These are phyloP conservation scores for Penstemon eatonii DNA, from an alignment of 257 asterid genomes.

Conservation along the genomic window DNA sequence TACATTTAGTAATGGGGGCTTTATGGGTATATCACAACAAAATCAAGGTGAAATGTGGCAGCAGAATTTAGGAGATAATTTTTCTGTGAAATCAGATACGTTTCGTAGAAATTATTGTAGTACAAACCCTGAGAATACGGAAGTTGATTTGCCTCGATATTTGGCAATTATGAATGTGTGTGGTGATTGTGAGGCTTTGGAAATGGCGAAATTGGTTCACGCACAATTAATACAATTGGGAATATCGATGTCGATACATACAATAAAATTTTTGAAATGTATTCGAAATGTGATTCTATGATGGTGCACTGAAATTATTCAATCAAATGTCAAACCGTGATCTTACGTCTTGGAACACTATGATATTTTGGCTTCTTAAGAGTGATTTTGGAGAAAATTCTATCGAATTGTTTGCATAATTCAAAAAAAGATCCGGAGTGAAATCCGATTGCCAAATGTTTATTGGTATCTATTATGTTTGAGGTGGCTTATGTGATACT, in stretches of 20 bases:
- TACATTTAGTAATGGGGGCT: too few relatives aligned
- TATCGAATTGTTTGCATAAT: constrained; percentile 61
- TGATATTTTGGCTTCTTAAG: constrained; percentile 71
- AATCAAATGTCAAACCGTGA: constrained; percentile 57
- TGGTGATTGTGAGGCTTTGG: constrained; percentile 59
- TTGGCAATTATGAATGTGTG: constrained; percentile 56
- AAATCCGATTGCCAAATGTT: constrained; percentile 73
- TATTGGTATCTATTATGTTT: constrained; percentile 57
- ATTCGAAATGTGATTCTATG: constrained; percentile 67
- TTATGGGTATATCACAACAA: too few relatives aligned
- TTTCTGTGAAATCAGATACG: too few relatives aligned
- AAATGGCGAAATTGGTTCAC: constrained; percentile 62
- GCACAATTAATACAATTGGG: constrained; percentile 44
- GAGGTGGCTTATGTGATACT: constrained; percentile 56
- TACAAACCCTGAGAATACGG: constrained; percentile 47
- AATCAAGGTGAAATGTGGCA: too few relatives aligned
- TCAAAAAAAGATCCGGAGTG: constrained; percentile 60
- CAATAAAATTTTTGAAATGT: constrained; percentile 75
- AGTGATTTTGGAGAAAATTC: constrained; percentile 68
- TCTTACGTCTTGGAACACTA: constrained; percentile 77
- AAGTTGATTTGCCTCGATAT: constrained; percentile 57
- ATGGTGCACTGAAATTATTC: constrained; percentile 60
- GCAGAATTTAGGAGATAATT: constrained; percentile 39
- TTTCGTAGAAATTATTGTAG: too few relatives aligned
- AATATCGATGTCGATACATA: constrained; percentile 48